phyloP scores from a whole-genome alignment of 2,329 filamentous ascomycete genomes.

The Colletotrichum noveboracense region DNA sequence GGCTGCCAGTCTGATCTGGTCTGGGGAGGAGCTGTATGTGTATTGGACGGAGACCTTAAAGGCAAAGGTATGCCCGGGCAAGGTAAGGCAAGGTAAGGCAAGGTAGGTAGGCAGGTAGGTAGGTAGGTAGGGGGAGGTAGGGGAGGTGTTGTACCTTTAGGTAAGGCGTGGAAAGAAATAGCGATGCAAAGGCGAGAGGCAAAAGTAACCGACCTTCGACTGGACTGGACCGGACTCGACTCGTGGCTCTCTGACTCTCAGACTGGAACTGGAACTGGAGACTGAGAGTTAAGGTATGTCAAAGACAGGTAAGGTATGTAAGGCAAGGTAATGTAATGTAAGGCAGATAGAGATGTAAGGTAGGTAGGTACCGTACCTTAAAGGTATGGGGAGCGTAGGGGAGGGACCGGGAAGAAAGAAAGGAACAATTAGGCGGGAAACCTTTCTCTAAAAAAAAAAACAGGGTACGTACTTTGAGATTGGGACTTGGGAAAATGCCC shows the following conservation, averaged over 20 bases:
- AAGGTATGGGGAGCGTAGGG: not conserved
- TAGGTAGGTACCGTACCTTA: not conserved
- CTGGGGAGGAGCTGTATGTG: not conserved
- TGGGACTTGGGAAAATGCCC: not conserved
- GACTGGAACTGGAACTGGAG: not conserved
- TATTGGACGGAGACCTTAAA: not conserved
- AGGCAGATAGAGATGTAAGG: not conserved
- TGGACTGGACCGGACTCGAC: not conserved
- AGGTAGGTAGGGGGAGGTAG: not conserved
- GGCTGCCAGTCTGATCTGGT: not conserved
- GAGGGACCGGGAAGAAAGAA: not conserved
- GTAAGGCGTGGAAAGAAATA: not conserved
- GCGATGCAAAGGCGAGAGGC: not conserved
- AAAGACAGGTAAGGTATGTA: not conserved
- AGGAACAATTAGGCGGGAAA: not conserved
- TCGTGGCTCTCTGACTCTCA: not conserved
- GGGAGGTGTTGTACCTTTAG: not conserved
- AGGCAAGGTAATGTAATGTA: not conserved
- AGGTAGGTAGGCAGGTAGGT: not conserved
- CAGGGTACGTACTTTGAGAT: not conserved
- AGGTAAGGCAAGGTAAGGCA: not conserved
- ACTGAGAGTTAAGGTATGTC: not conserved
- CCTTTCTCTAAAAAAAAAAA: not conserved
- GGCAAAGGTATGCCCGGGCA: not conserved
- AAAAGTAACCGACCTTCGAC: not conserved